phyloP scores from a whole-genome alignment of 2,329 filamentous ascomycete species.

The Paraphoma sp. region DNA sequence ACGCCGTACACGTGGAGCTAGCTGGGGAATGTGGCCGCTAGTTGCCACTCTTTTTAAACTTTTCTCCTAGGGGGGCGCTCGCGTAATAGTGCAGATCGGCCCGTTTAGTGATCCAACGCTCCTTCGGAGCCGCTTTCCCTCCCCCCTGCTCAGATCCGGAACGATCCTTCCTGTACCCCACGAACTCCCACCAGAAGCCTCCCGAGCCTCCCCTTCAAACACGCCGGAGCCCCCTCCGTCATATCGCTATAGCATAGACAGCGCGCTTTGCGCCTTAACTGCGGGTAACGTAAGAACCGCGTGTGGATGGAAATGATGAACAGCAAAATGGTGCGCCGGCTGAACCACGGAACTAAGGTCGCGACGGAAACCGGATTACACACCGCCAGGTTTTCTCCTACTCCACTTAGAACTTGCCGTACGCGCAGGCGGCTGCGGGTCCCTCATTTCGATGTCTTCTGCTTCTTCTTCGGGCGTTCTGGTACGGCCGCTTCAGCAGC shows the following conservation, averaged over 20 bases:
- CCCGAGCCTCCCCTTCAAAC: conserved; percentile 9
- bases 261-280: conserved; percentile 12
- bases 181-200: conserved; percentile 13
- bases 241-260: conserved; percentile 2
- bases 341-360: conserved; percentile 27
- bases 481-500: conserved; percentile 58
- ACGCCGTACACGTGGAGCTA: conserved; percentile 19
- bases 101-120: conserved; percentile 28
- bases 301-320: conserved; percentile 20
- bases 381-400: conserved; percentile 23
- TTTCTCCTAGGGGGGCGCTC: conserved; percentile 24
- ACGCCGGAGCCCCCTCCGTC: conserved; percentile 27
- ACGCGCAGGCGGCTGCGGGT: not conserved
- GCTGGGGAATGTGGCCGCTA: conserved; percentile 29
- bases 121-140: conserved; percentile 8
- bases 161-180: conserved; percentile 14
- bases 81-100: conserved; percentile 25
- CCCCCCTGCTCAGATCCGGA: conserved; percentile 26
- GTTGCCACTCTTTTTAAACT: conserved; percentile 35
- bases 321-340: not conserved
- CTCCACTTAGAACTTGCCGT: conserved; percentile 5
- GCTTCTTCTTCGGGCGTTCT: conserved; percentile 69
- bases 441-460: conserved; percentile 56
- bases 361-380: conserved; percentile 24
- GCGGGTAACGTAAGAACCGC: conserved; percentile 18